Conservation (phyloP, 129 eudicot species). For the Silybum marianum region DNA sequence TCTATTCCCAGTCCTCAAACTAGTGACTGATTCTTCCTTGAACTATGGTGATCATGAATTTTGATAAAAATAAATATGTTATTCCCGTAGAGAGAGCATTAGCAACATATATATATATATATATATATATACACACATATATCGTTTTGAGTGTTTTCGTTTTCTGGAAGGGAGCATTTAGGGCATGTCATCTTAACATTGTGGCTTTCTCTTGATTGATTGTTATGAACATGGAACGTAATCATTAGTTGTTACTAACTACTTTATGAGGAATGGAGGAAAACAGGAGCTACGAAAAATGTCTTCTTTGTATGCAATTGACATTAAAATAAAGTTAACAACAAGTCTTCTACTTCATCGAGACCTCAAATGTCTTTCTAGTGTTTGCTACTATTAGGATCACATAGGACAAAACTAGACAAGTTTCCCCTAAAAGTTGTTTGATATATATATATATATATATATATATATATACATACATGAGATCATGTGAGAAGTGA, state of each 20-base stretch:
- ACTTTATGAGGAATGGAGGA: conserved; percentile 11
- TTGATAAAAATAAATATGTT: neutral
- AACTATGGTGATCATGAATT: neutral
- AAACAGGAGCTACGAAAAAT: neutral
- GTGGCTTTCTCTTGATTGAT: neutral
- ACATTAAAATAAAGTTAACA: neutral
- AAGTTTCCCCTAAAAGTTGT: no score
- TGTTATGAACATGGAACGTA: conserved; percentile 13
- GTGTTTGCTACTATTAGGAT: no score
- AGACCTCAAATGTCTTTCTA: conserved; percentile 9
- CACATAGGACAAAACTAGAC: no score
- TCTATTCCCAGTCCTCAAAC: neutral
- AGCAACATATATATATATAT: neutral
- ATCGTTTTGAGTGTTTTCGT: neutral
- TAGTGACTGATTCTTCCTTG: conserved; percentile 8
- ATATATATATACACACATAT: no score
- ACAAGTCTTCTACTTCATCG: neutral
- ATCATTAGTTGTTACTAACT: neutral
- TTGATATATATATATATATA: no score
- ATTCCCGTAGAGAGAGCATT: neutral
- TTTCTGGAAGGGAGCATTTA: neutral
- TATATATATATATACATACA: no score
- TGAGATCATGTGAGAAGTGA: no score
- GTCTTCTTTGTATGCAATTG: conserved; percentile 4
- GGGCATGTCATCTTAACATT: neutral